phyloP scores from a whole-genome alignment of 768 basidiomycete genomes.

The Rhizopogon sp. region DNA sequence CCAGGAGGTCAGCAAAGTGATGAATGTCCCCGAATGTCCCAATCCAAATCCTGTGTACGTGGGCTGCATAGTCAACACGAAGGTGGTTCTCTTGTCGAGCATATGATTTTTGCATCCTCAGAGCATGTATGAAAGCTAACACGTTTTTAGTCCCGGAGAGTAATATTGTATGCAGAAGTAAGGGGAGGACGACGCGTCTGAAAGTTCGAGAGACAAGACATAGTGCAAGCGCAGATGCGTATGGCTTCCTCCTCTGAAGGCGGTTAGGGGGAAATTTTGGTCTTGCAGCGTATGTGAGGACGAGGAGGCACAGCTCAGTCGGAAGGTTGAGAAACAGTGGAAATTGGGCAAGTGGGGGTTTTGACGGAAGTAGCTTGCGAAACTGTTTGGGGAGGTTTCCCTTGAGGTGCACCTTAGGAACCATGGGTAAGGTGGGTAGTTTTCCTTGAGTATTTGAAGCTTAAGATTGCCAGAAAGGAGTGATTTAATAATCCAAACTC shows the following conservation, averaged over 20 bases:
- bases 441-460: too few species aligned
- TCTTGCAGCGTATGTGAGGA: too few species aligned
- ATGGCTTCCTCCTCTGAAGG: neutral
- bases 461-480: too few species aligned
- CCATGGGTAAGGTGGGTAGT: too few species aligned
- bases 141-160: slow-evolving; percentile 9
- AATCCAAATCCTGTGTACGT: slow-evolving; percentile 32
- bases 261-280: neutral
- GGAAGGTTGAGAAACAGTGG: slow-evolving; percentile 22
- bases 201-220: slow-evolving; percentile 28
- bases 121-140: slow-evolving; percentile 25
- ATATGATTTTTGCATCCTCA: slow-evolving; percentile 21
- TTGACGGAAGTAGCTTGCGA: neutral
- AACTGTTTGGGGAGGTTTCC: too few species aligned
- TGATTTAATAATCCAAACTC: too few species aligned
- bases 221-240: slow-evolving; percentile 24
- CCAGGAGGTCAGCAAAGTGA: slow-evolving; percentile 3
- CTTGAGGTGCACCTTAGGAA: too few species aligned
- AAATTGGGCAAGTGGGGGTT: neutral
- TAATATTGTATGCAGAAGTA: slow-evolving; percentile 34
- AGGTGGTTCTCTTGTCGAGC: slow-evolving; percentile 16
- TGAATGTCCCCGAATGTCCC: slow-evolving; percentile 2
- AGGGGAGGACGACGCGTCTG: slow-evolving; percentile 31
- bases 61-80: slow-evolving; percentile 24
- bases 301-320: too few species aligned